Evolutionary conservation across 169 alveolate species (phyloP), one percentile per base, ranked within the genome.

Genomic region (Sarcocystis neurona): DNA sequence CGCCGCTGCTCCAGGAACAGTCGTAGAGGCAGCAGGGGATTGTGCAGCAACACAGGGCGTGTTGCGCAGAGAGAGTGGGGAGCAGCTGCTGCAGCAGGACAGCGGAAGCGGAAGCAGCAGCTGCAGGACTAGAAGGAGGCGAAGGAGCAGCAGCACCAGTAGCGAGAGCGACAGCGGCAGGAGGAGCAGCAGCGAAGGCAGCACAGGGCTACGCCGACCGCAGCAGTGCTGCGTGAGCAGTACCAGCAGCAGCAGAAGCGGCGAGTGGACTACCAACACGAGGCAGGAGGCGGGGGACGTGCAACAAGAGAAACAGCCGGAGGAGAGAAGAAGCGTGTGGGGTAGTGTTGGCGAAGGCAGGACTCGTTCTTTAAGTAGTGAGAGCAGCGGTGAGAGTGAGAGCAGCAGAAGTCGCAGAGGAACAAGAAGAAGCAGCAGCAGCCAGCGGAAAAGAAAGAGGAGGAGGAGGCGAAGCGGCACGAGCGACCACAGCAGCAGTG

Each of bases 181-280:
- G 82, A 72, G 79, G 79, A 68, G 79, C 27, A 58, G 70, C 18
- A 34, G 23, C 75, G 75, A n/a, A 18, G 41, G 75, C 44, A n/a
- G 20, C 60, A 8, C 60, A 18, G 18, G 8, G 8, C 60, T 50
- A 18, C 60, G 60, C 60, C n/a, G 60, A 18, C 60, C 8, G 60
- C n/a, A 10, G 60, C 60, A 50, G 75, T 20, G 41, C 60, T 15
- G 60, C 60, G 60, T 48, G 6, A 6, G 27, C 6, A 48, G 60
- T 6, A 6, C 27, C 60, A 6, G 60, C 27, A 6, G 60, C 27
- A 15, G 60, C 15, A 15, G 60, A 48, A 15, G 27, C 60, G 60
- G 15, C 60, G 60, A 6, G 60, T 10, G 15, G 75, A 0, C 10
- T 2, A 41, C 8, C 43, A n/a, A 41, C 10, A 41, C 27, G 75